Evolutionary conservation across 129 eudicot species (phyloP).

Genomic region (Lactuca sativa): DNA sequence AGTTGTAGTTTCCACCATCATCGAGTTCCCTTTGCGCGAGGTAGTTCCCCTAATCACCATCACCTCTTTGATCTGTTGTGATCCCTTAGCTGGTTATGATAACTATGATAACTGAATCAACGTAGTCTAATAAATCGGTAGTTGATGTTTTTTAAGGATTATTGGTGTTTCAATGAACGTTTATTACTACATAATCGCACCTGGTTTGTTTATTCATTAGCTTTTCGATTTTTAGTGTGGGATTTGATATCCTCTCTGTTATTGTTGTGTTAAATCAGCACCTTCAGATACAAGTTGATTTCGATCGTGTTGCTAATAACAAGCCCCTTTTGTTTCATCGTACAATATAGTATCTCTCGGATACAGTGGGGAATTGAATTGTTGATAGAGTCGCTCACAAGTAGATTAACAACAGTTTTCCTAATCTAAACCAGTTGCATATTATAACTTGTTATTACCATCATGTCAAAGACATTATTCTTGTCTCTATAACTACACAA

Average conservation of each 20-base stretch:
- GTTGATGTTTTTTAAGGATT: slow-evolving; percentile 3
- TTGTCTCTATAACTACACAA: too few species aligned
- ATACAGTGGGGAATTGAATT: neutral
- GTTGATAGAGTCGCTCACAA: neutral
- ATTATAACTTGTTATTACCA: too few species aligned
- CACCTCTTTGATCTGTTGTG: neutral
- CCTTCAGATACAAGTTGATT: neutral
- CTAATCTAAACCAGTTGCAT: too few species aligned
- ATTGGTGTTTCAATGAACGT: neutral
- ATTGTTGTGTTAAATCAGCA: neutral
- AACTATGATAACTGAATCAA: neutral
- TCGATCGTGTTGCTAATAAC: neutral
- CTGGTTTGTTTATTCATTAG: neutral
- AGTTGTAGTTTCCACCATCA: slow-evolving; percentile 13
- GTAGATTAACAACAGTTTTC: too few species aligned
- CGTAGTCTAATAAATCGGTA: too few species aligned
- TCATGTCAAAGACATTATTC: too few species aligned
- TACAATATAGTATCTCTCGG: neutral
- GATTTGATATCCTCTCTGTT: neutral
- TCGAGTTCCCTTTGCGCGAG: neutral
- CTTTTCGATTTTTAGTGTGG: neutral
- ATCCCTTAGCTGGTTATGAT: neutral
- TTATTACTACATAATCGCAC: neutral
- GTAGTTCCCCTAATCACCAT: neutral
- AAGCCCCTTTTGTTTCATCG: neutral